phyloP scores from a whole-genome alignment of 495 filamentous ascomycete species.

The Penicillium steckii region DNA sequence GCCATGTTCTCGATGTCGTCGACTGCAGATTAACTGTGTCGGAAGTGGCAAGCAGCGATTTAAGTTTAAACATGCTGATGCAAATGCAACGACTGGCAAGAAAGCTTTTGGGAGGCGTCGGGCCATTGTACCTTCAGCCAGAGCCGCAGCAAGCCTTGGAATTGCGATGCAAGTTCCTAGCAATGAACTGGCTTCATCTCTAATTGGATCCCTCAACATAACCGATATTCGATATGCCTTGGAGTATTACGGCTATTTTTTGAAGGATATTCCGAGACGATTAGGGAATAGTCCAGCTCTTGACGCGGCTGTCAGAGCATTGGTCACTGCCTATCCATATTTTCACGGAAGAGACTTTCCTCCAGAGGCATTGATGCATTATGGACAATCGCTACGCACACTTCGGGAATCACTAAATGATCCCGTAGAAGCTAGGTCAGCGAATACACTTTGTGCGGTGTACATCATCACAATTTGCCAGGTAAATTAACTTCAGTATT shows the following conservation, averaged over 20 bases:
- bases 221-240: conserved; percentile 36
- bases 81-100: not conserved
- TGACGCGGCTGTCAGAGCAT: conserved; percentile 32
- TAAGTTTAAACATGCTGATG: conserved; percentile 34
- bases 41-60: conserved; percentile 42
- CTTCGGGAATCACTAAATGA: conserved; percentile 34
- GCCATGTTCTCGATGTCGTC: conserved; percentile 40
- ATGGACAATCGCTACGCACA: conserved; percentile 28
- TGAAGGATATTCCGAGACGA: conserved; percentile 32
- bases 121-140: not conserved
- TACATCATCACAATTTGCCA: conserved; percentile 43
- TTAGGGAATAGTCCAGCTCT: conserved; percentile 35
- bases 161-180: conserved; percentile 7
- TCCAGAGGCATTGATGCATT: conserved; percentile 17
- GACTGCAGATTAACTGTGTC: conserved; percentile 38
- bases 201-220: conserved; percentile 23
- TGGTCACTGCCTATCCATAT: conserved; percentile 26
- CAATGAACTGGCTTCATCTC: conserved; percentile 19
- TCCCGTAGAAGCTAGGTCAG: conserved; percentile 25
- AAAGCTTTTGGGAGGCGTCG: not conserved
- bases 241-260: conserved; percentile 32
- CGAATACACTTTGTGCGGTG: conserved; percentile 41
- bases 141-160: not conserved
- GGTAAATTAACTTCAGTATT: conserved; percentile 16
- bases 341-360: conserved; percentile 17